Conservation (phyloP, 169 alveolate genomes). For the Plasmodium falciparum region DNA sequence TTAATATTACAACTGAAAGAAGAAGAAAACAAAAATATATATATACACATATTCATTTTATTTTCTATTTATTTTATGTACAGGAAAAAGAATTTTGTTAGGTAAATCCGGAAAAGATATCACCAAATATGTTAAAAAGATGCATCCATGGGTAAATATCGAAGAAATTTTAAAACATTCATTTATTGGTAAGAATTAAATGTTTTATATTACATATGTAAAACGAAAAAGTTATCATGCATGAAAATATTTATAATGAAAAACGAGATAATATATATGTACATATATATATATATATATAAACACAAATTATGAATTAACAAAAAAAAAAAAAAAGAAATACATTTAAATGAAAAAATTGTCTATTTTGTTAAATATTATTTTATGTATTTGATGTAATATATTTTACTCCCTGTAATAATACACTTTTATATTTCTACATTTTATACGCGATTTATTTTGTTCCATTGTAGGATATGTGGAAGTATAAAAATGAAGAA, state of each 20-base stretch:
- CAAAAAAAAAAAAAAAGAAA: neutral
- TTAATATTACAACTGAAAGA: neutral
- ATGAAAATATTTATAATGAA: conserved; percentile 78
- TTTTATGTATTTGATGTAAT: neutral
- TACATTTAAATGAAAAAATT: neutral
- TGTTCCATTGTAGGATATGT: neutral
- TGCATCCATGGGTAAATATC: conserved; percentile 82
- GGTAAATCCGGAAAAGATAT: conserved; percentile 79
- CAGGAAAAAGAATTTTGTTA: conserved; percentile 78
- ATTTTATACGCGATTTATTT: neutral
- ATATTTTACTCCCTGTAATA: neutral
- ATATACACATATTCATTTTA: neutral
- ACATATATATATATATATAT: neutral
- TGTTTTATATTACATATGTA: conserved; percentile 81
- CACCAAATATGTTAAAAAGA: conserved; percentile 63
- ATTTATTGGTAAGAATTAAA: conserved; percentile 70
- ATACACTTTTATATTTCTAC: neutral
- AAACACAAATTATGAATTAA: neutral
- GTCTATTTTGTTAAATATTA: neutral
- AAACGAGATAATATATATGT: neutral
- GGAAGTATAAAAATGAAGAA: neutral
- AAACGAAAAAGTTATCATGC: too few species aligned
- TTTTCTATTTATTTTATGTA: neutral
- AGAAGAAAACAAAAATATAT: neutral
- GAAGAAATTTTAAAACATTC: conserved; percentile 72